A percentile compares a stretch with the other conserved stretches of the same genome.
Conservation (phyloP, 2,329 filamentous ascomycete species). For the Arachnomyces sp. region DNA sequence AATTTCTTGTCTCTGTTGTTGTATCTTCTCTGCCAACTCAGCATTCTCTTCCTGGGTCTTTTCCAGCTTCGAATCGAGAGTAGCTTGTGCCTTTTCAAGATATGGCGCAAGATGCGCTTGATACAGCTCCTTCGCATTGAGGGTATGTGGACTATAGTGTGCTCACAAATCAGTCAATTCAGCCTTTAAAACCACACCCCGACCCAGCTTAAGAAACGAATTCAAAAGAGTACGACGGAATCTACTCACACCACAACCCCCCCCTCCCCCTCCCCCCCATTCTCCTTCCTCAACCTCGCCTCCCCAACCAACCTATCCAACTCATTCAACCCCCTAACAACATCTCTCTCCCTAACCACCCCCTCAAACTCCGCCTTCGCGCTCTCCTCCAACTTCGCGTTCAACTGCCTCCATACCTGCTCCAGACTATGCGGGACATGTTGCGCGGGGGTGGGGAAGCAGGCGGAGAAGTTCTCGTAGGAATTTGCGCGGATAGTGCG, state of each 20-base stretch:
- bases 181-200: neutral
- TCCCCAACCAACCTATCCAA: conserved; percentile 53
- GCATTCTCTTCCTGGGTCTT: conserved; percentile 45
- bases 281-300: conserved; percentile 46
- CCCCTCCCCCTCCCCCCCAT: conserved; percentile 26
- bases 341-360: conserved; percentile 48
- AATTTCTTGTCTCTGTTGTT: conserved; percentile 49
- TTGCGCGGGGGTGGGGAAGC: conserved; percentile 54
- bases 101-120: conserved; percentile 52
- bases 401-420: conserved; percentile 50
- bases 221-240: conserved; percentile 3
- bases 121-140: conserved; percentile 49
- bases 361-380: conserved; percentile 54
- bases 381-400: conserved; percentile 49
- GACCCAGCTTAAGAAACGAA: conserved; percentile 1
- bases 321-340: conserved; percentile 51
- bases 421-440: conserved; percentile 50
- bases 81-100: conserved; percentile 42
- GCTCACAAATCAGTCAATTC: conserved; percentile 1
- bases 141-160: conserved; percentile 46
- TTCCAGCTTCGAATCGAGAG: conserved; percentile 43
- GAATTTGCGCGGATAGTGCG: conserved; percentile 54
- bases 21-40: conserved; percentile 44
- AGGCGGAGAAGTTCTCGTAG: conserved; percentile 53
- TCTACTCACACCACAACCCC: conserved; percentile 39